Evolutionary conservation across 805 yeast genomes (phyloP), one percentile per base, ranked within the genome.

Genomic region (Starmerella khaoyaiensis): DNA sequence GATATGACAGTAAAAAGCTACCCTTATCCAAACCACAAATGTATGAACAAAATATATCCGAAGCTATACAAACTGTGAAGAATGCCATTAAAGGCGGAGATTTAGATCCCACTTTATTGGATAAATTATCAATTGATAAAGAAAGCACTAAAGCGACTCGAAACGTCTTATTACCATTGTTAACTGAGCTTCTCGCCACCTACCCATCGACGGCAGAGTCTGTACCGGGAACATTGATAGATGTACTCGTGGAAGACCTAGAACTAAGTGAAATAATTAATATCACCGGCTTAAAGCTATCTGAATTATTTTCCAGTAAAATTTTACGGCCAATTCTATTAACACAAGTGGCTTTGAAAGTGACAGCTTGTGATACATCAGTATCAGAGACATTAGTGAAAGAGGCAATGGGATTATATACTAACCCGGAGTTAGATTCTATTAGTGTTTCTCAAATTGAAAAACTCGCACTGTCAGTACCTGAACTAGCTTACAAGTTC

Each of bases 181-280:
- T 49, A 1, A 35, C 39, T 16, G 35, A 32, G 33, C 31, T 45
- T n/a, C 43, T 36, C 3, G 17, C 16, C 4, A 20, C 15, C 15
- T 14, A 21, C 21, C 42, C 49, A 5, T 35, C 32, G 5, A 22
- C 30, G 12, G 39, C 43, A 16, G 37, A 17, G 11, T 18, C 11
- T 10, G 33, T 46, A 15, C 53, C 53, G 4, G 36, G 33, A 15
- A 12, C 33, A 4, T 28, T 41, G n/a, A 29, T 49, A 7, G 30
- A 28, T 10, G 36, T 37, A 21, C 34, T 50, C 14, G 40, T 49
- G 9, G 30, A 27, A 8, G 39, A 31, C 4, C 21, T 31, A 7
- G 14, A 38, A 14, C 36, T 49, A 3, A 16, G n/a, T 16, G 35
- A 39, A 22, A 44, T 43, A 24, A 47, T 47, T 11, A 31, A 29